Conservation (phyloP, 176 grass and related monocot species). For the Oryza brachyantha region DNA sequence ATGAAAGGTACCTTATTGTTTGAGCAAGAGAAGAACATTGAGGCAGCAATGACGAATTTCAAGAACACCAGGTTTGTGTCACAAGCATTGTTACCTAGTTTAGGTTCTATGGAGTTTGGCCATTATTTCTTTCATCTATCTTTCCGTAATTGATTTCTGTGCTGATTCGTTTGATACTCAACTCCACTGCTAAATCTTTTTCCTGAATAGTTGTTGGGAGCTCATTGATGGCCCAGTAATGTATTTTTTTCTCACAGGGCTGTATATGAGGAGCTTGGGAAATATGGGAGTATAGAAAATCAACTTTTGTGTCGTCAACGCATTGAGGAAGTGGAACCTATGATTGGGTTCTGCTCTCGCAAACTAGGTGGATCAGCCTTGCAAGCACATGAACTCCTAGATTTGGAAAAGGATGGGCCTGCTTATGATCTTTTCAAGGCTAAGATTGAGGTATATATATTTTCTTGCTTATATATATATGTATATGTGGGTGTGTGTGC, state of each 20-base stretch:
- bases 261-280: constrained; percentile 91
- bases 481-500: no score
- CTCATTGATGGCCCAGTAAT: constrained; percentile 12
- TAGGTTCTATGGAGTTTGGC: not conserved
- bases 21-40: constrained; percentile 98
- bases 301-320: constrained; percentile 90
- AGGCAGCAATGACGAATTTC: constrained; percentile 82
- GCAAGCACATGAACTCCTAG: constrained; percentile 82
- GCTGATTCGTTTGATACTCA: constrained; percentile 11
- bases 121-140: constrained; percentile 2
- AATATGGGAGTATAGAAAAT: constrained; percentile 94
- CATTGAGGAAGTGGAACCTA: constrained; percentile 94
- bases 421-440: constrained; percentile 87
- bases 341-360: constrained; percentile 94
- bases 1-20: constrained; percentile 96
- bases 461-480: not conserved
- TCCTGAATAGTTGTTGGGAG: not conserved
- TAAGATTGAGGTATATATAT: constrained; percentile 75
- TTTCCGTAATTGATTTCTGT: constrained; percentile 3
- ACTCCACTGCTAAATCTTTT: not conserved
- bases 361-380: constrained; percentile 87
- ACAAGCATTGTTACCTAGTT: not conserved
- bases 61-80: constrained; percentile 85
- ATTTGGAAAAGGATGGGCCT: constrained; percentile 83
- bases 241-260: constrained; percentile 48